phyloP scores from a whole-genome alignment of 257 asterid species.

The Solanum clarkiae region DNA sequence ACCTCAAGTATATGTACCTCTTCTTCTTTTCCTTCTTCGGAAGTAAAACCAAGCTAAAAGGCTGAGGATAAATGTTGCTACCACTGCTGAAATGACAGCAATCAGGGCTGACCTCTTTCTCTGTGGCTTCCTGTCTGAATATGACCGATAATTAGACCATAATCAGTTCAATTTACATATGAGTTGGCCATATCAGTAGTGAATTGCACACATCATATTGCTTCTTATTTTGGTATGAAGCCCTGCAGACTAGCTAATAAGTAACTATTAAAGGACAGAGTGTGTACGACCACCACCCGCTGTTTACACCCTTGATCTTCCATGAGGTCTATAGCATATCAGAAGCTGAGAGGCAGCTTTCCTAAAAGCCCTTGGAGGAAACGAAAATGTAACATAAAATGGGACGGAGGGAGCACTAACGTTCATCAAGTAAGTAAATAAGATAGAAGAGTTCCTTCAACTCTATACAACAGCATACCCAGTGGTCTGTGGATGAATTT shows the following conservation, averaged over 20 bases:
- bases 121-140: background rate
- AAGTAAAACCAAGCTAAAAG: background rate
- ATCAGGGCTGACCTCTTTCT: background rate
- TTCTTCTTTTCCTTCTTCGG: background rate
- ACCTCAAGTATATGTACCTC: background rate
- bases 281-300: background rate
- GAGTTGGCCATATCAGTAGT: background rate
- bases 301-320: background rate
- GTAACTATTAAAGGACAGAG: background rate
- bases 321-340: background rate
- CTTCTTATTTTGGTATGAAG: background rate
- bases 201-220: background rate
- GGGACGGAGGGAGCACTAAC: no score
- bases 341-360: background rate
- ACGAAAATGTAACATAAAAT: background rate
- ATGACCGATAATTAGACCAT: background rate
- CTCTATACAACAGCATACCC: background rate
- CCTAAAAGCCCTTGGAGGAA: background rate
- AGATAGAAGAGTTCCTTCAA: background rate
- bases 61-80: background rate
- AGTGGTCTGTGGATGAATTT: background rate
- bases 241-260: background rate
- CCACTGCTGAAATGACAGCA: background rate
- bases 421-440: background rate
- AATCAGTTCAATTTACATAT: background rate